Evolutionary conservation across 2,329 filamentous ascomycete species (phyloP).

Genomic region (Cladosporium sp.): DNA sequence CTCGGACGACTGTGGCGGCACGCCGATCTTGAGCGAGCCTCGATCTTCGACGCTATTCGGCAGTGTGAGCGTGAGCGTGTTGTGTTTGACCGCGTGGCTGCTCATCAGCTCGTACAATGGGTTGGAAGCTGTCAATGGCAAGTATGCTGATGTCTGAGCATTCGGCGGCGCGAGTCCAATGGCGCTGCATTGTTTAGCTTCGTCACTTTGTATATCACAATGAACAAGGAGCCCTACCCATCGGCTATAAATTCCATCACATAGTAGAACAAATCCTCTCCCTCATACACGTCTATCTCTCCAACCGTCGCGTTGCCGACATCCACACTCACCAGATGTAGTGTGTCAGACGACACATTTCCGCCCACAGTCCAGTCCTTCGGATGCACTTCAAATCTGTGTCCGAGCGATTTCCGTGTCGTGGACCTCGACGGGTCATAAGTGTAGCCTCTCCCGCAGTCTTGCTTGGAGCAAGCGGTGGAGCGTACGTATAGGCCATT

Average conservation of each 20-base stretch:
- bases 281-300: constrained; percentile 11
- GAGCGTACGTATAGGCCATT: constrained; percentile 12
- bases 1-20: not conserved
- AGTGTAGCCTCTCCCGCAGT: constrained; percentile 7
- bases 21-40: constrained; percentile 6
- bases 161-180: constrained; percentile 5
- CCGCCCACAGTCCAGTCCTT: constrained; percentile 10
- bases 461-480: not conserved
- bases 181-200: constrained; percentile 3
- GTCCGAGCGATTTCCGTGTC: not conserved
- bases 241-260: constrained; percentile 14
- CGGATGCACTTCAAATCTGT: constrained; percentile 8
- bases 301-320: not conserved
- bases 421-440: not conserved
- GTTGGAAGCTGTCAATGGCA: not conserved
- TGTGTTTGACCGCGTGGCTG: not conserved
- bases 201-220: not conserved
- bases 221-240: not conserved
- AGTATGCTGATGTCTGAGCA: not conserved
- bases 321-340: constrained; percentile 2
- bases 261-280: constrained; percentile 9
- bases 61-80: constrained; percentile 6
- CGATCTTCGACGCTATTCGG: not conserved
- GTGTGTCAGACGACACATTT: not conserved
- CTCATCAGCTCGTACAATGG: not conserved